Conservation (phyloP, 495 filamentous ascomycete genomes). For the Hypoxylon fuscum region DNA sequence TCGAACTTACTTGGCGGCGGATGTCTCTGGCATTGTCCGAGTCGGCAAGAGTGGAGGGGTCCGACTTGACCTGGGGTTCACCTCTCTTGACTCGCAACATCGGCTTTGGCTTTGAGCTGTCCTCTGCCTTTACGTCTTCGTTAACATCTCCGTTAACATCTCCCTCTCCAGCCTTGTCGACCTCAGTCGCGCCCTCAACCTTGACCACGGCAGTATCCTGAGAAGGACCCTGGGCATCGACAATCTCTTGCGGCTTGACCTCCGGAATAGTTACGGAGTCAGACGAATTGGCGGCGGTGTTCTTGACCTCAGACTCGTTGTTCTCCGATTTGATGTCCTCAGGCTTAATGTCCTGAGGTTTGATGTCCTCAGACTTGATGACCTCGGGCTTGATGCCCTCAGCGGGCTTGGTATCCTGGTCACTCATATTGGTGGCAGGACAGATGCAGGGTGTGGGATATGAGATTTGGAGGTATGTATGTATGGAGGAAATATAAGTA, state of each 20-base stretch:
- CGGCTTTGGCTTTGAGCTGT: conserved; percentile 21
- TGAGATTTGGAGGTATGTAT: too few species aligned
- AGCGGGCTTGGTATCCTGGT: conserved; percentile 37
- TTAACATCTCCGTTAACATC: conserved; percentile 19
- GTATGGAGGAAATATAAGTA: too few species aligned
- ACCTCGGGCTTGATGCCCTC: conserved; percentile 27
- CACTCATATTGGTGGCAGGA: conserved; percentile 36
- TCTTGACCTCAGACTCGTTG: conserved; percentile 9
- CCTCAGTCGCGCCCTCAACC: conserved; percentile 11
- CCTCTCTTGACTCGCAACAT: conserved; percentile 40
- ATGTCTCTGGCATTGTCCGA: conserved; percentile 78
- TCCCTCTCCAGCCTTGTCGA: not conserved
- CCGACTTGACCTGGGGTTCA: conserved; percentile 63
- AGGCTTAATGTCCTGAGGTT: conserved; percentile 37
- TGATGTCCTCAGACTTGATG: conserved; percentile 33
- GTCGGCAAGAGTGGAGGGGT: conserved; percentile 68
- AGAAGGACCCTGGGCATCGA: conserved; percentile 21
- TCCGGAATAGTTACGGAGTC: conserved; percentile 9
- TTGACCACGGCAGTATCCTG: conserved; percentile 28
- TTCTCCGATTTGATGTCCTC: conserved; percentile 36
- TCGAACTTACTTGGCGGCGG: conserved; percentile 78
- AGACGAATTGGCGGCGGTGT: not conserved
- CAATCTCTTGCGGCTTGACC: not conserved
- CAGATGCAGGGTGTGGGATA: too few species aligned
- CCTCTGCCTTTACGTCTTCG: not conserved